These are phyloP conservation scores for Chaetomiaceae sp. DNA, from an alignment of 2,329 filamentous ascomycete species.

Conservation along the genomic window DNA sequence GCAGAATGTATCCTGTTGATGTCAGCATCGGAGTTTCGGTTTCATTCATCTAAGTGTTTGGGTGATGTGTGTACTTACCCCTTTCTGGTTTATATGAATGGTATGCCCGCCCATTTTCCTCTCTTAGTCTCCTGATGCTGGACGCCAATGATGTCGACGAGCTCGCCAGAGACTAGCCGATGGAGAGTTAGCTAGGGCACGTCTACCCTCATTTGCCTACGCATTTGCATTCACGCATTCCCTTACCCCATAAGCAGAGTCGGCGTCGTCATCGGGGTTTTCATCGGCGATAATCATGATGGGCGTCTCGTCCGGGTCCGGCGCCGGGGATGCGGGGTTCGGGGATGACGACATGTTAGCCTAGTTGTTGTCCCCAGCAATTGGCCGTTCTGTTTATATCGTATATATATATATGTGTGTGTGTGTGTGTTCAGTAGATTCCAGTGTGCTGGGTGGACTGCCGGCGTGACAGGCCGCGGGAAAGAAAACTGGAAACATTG, in stretches of 20 bases:
- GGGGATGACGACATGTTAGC: background rate
- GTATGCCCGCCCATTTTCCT: slow-evolving; percentile 17
- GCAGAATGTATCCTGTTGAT: slow-evolving; percentile 12
- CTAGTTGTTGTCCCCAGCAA: no score
- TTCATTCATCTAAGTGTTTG: background rate
- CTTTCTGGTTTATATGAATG: slow-evolving; percentile 16
- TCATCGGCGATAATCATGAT: background rate
- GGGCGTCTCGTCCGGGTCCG: background rate
- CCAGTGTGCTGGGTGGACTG: no score
- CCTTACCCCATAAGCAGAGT: background rate
- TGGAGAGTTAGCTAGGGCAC: background rate
- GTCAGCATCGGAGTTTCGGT: background rate
- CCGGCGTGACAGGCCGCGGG: no score
- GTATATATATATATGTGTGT: no score
- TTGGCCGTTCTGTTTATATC: no score
- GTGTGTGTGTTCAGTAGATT: no score
- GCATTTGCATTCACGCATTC: no score
- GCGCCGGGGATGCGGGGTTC: background rate
- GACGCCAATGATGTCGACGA: slow-evolving; percentile 13
- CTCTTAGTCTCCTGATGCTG: slow-evolving; percentile 11
- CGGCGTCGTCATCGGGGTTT: background rate
- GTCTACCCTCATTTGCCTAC: no score
- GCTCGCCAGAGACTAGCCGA: slow-evolving; percentile 3
- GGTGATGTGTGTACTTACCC: slow-evolving; percentile 4
- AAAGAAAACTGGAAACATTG: no score